phyloP scores from a whole-genome alignment of 768 basidiomycete genomes.

The Lyophyllum decastes region DNA sequence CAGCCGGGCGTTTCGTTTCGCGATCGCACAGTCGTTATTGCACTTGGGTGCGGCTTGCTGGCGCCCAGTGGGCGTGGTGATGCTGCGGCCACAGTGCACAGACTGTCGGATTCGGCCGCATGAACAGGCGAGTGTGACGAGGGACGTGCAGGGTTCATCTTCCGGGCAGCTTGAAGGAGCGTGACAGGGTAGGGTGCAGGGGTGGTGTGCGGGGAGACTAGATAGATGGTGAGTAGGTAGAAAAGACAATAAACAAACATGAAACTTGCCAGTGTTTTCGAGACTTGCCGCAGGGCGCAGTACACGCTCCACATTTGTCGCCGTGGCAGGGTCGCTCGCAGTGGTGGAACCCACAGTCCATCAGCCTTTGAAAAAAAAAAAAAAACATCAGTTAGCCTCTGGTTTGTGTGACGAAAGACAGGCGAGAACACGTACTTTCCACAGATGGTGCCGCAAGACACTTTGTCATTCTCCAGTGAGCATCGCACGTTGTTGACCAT shows the following conservation, averaged over 20 bases:
- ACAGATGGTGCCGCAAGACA: constrained; percentile 84
- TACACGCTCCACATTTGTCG: constrained; percentile 79
- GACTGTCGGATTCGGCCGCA: constrained; percentile 83
- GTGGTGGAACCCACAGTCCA: constrained; percentile 87
- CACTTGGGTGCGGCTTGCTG: constrained; percentile 55
- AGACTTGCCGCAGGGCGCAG: constrained; percentile 79
- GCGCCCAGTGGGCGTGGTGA: constrained; percentile 44
- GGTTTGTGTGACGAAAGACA: background rate
- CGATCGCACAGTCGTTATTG: constrained; percentile 78
- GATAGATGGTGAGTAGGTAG: background rate
- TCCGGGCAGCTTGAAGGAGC: constrained; percentile 87
- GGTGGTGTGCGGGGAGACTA: constrained; percentile 71
- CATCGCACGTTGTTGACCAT: constrained; percentile 78
- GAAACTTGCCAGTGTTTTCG: constrained; percentile 75
- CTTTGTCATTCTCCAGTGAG: constrained; percentile 72
- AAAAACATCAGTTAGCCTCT: background rate
- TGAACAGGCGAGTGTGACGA: constrained; percentile 71
- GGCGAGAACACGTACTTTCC: constrained; percentile 53
- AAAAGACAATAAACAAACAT: background rate
- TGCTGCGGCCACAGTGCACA: constrained; percentile 67
- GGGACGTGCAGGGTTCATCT: constrained; percentile 69
- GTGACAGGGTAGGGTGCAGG: constrained; percentile 80
- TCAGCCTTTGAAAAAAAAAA: too few species aligned
- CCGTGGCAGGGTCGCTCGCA: constrained; percentile 85
- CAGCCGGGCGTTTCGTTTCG: constrained; percentile 83